Percentiles rank a stretch among this genome's conserved stretches.
Evolutionary conservation across 805 yeast genomes (phyloP).

Genomic region (Kockiozyma suomiensis): DNA sequence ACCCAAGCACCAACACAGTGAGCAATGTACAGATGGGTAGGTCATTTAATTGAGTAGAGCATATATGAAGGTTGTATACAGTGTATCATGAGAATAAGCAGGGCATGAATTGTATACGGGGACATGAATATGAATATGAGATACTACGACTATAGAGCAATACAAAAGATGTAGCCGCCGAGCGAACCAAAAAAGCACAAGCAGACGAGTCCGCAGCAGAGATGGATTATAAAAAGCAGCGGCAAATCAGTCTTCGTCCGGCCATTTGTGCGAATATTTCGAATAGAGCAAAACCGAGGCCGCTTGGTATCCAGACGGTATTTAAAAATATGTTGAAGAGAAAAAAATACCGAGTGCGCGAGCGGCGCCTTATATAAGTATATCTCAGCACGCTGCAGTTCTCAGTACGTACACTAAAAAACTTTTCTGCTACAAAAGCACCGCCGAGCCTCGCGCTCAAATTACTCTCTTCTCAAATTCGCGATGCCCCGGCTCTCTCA

Average conservation of each 20-base stretch:
- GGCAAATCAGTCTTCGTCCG: conserved; percentile 30
- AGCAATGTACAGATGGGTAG: too few species aligned
- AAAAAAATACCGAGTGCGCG: too few species aligned
- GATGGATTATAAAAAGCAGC: conserved; percentile 29
- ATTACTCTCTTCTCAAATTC: conserved; percentile 3
- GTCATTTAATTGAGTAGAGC: too few species aligned
- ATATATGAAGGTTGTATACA: too few species aligned
- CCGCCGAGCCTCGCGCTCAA: conserved; percentile 9
- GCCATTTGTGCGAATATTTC: conserved; percentile 34
- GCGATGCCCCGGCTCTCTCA: conserved; percentile 16
- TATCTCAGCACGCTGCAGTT: conserved; percentile 2
- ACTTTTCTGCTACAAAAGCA: conserved; percentile 4
- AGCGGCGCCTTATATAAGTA: background rate
- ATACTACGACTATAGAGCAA: too few species aligned
- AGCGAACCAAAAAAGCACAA: conserved; percentile 30
- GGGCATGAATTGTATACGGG: too few species aligned
- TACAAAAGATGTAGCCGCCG: conserved; percentile 27
- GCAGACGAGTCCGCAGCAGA: conserved; percentile 5
- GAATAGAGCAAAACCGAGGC: conserved; percentile 24
- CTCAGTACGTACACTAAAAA: conserved; percentile 3
- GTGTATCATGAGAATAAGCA: too few species aligned
- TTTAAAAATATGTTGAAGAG: conserved; percentile 7
- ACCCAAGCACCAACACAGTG: too few species aligned
- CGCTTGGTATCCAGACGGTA: conserved; percentile 36
- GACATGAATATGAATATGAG: too few species aligned